Evolutionary conservation across 306 rosid genomes (phyloP), one percentile per base, ranked within the genome.

Genomic region (Trichosanthes cucumerina): DNA sequence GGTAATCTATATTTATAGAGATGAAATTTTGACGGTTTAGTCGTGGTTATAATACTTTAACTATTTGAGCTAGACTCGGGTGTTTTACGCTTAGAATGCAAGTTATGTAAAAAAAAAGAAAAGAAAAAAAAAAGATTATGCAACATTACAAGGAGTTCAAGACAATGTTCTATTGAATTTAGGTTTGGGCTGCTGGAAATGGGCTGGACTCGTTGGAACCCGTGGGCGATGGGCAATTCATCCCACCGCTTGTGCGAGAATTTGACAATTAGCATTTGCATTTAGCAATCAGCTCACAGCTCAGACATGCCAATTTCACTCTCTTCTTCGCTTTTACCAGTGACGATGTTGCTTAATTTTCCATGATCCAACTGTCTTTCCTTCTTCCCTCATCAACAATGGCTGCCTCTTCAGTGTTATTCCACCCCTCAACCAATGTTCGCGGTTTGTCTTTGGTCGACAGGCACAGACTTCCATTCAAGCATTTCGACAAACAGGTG

Each of bases 381-480:
- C 28, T 63, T 78, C 57, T 43, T 58, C 12, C 31, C 60, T 78
- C 79, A 26, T 34, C 81, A 54, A 43, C 79, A 78, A 94, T 94
- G 98, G 97, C 87, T 54, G 83, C 84, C 4, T 81, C 85, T n/a
- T 88, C 90, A 36, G 58, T 84, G 70, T 85, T 92, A 62, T 75
- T 87, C 56, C 88, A 76, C 83, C 78, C 92, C 21, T 88, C 85
- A 58, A 43, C 69, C 63, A 58, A 74, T 81, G 88, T 95, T 14
- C 83, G 78, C 3, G 87, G 86, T 73, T 79, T 81, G 26, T 76
- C 84, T 18, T 49, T 79, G 1, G 78, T 84, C 18, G 74, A 80
- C 78, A 84, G 78, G 54, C 70, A 77, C 78, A 86, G 82, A 54
- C 54, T 86, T 77, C 87, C 90, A 75, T 59, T 89, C 57, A 81